Evolutionary conservation across 768 basidiomycete species (phyloP).

Genomic region (Myochromella boudieri): DNA sequence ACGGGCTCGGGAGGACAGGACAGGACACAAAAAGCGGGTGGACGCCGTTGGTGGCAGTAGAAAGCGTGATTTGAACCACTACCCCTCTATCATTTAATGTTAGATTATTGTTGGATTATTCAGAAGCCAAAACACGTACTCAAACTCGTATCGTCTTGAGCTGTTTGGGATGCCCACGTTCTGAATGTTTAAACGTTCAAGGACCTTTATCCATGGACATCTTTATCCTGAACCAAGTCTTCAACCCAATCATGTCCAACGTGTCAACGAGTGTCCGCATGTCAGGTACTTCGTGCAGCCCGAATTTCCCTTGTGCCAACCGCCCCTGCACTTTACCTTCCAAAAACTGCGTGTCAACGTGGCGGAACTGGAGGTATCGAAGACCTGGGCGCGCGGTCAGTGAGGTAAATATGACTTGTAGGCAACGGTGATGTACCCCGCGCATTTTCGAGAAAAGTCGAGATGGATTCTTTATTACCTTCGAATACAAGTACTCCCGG

Average conservation of each 20-base stretch:
- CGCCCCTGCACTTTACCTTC: conserved; percentile 12
- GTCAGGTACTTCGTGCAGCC: conserved; percentile 35
- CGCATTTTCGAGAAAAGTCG: conserved; percentile 35
- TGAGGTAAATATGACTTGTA: not conserved
- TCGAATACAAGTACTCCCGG: conserved; percentile 45
- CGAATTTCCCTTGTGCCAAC: conserved; percentile 25
- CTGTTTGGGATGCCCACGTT: no score
- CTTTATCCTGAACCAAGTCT: conserved; percentile 36
- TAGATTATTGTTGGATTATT: no score
- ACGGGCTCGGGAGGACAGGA: not conserved
- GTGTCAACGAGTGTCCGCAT: conserved; percentile 32
- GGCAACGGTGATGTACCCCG: conserved; percentile 26
- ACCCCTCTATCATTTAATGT: no score
- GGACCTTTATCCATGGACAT: conserved; percentile 34
- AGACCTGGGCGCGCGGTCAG: conserved; percentile 23
- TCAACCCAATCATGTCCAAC: conserved; percentile 31
- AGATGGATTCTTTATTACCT: conserved; percentile 32
- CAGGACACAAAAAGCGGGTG: conserved; percentile 1
- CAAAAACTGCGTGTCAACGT: conserved; percentile 35
- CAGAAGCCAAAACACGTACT: not conserved
- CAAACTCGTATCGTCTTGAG: no score
- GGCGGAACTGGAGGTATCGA: conserved; percentile 44
- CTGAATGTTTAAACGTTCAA: not conserved
- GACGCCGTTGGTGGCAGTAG: not conserved
- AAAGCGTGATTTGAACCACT: not conserved